Conservation (phyloP, 2,329 filamentous ascomycete genomes). For the Nigrograna mackinnonii region DNA sequence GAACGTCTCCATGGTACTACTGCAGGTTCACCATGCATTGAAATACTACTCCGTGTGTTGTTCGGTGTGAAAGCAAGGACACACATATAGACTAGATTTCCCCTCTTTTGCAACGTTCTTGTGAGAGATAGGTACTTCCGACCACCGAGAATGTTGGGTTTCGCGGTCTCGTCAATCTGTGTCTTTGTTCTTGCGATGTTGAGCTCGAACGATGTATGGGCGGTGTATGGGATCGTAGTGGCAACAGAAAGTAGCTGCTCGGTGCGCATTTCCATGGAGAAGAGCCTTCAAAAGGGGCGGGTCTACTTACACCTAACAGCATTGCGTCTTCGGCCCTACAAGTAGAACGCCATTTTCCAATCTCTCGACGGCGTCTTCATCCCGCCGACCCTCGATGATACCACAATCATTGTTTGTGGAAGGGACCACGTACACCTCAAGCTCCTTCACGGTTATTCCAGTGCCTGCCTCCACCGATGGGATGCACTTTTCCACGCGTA, state of each 20-base stretch:
- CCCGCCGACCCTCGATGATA: no score
- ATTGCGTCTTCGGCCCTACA: no score
- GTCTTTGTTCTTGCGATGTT: conserved; percentile 10
- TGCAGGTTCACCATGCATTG: background rate
- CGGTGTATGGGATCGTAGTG: conserved; percentile 17
- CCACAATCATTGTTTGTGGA: no score
- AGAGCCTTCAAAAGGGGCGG: no score
- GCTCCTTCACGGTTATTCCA: no score
- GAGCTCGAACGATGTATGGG: conserved; percentile 16
- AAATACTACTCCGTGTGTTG: background rate
- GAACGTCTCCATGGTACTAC: background rate
- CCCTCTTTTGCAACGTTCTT: background rate
- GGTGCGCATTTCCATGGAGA: no score
- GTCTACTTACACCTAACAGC: no score
- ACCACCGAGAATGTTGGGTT: background rate
- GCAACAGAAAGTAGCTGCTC: conserved; percentile 3
- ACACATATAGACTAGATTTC: background rate
- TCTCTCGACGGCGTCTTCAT: no score
- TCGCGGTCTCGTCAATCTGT: conserved; percentile 2
- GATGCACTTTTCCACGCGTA: conserved; percentile 2
- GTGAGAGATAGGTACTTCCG: background rate
- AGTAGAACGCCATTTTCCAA: no score
- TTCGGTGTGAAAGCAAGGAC: background rate
- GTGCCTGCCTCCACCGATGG: no score
- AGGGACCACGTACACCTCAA: no score